phyloP scores from a whole-genome alignment of 2,329 filamentous ascomycete species.

The Fusarium marasasianum region DNA sequence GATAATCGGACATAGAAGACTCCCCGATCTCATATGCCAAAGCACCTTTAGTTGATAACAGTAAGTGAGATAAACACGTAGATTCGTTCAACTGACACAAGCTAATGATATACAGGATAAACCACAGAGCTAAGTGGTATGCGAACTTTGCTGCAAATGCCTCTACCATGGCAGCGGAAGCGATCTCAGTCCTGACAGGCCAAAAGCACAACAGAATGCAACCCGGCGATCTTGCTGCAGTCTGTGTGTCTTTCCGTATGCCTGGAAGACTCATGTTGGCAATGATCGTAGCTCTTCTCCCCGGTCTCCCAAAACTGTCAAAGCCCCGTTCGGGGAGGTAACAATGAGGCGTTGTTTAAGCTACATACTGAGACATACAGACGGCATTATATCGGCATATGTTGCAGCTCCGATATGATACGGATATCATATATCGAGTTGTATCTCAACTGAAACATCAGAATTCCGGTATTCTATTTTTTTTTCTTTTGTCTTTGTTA shows the following conservation, averaged over 20 bases:
- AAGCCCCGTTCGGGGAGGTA: slow-evolving; percentile 57
- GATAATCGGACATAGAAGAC: slow-evolving; percentile 66
- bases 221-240: slow-evolving; percentile 73
- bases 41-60: not conserved
- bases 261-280: slow-evolving; percentile 45
- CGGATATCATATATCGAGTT: not conserved
- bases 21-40: not conserved
- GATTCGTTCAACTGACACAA: not conserved
- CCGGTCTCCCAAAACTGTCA: slow-evolving; percentile 65
- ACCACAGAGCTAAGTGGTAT: not conserved
- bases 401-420: not conserved
- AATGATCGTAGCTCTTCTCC: slow-evolving; percentile 47
- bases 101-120: not conserved
- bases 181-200: not conserved
- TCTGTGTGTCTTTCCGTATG: slow-evolving; percentile 63
- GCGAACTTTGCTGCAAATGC: not conserved
- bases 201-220: slow-evolving; percentile 71
- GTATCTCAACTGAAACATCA: not conserved
- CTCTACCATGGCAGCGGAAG: not conserved
- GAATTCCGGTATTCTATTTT: not conserved
- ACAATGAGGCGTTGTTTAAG: slow-evolving; percentile 63
- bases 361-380: slow-evolving; percentile 59
- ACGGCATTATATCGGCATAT: not conserved
- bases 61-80: not conserved
- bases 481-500: not conserved